phyloP scores from a whole-genome alignment of 2,329 filamentous ascomycete genomes.

The Aaosphaeria pasadenensis region DNA sequence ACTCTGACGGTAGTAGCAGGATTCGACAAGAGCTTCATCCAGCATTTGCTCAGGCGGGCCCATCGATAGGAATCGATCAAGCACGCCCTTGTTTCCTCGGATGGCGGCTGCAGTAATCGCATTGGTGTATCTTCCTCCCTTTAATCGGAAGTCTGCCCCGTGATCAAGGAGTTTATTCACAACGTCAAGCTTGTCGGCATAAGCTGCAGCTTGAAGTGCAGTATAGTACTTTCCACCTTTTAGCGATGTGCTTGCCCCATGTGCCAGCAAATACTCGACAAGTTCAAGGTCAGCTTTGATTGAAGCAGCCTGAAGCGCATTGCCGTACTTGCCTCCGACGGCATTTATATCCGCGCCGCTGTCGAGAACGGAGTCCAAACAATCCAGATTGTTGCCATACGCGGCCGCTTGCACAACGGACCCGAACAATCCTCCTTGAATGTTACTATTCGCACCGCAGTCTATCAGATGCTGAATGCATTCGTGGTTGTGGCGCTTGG shows the following conservation, averaged over 20 bases:
- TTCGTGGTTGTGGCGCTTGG: background rate
- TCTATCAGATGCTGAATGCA: slow-evolving; percentile 1
- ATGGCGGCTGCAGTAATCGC: slow-evolving; percentile 17
- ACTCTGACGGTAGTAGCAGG: slow-evolving; percentile 17
- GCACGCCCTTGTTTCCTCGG: slow-evolving; percentile 12
- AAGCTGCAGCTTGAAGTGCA: slow-evolving; percentile 20
- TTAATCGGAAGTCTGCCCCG: slow-evolving; percentile 15
- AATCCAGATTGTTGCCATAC: slow-evolving; percentile 1
- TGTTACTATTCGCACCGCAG: background rate
- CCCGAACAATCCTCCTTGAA: background rate
- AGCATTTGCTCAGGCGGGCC: slow-evolving; percentile 15
- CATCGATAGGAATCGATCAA: slow-evolving; percentile 13
- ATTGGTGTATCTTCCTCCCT: slow-evolving; percentile 14
- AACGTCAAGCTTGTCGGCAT: slow-evolving; percentile 13
- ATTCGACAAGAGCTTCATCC: slow-evolving; percentile 19
- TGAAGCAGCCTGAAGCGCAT: slow-evolving; percentile 2
- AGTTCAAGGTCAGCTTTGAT: slow-evolving; percentile 8
- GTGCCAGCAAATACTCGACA: slow-evolving; percentile 12
- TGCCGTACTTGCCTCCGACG: slow-evolving; percentile 1
- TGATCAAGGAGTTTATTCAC: slow-evolving; percentile 14
- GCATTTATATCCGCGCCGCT: slow-evolving; percentile 1
- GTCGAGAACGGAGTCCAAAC: slow-evolving; percentile 1
- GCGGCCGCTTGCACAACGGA: slow-evolving; percentile 1
- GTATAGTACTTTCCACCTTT: slow-evolving; percentile 15
- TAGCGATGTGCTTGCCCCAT: slow-evolving; percentile 14